Percentiles rank a stretch among this genome's conserved stretches.
Conservation (phyloP, 768 basidiomycete genomes). For the Lentinula guzmanii region DNA sequence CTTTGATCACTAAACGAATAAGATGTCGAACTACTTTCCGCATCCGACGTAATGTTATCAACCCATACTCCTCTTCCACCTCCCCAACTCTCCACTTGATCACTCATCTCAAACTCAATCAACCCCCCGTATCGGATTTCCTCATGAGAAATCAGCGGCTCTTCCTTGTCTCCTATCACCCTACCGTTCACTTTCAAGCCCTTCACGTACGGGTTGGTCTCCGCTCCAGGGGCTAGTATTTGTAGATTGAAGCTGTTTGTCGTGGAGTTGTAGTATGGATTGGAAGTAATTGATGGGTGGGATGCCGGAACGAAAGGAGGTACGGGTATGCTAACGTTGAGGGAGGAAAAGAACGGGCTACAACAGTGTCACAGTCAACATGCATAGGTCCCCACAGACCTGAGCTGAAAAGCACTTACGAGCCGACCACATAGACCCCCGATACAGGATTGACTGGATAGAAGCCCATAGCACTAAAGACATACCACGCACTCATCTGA, state of each 20-base stretch:
- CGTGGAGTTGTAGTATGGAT: constrained; percentile 6
- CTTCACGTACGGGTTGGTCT: constrained; percentile 54
- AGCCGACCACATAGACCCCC: constrained; percentile 69
- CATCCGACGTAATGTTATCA: background rate
- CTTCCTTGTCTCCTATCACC: constrained; percentile 15
- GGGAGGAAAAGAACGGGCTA: constrained; percentile 45
- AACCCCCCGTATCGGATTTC: constrained; percentile 53
- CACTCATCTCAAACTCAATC: constrained; percentile 63
- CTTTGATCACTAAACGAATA: background rate
- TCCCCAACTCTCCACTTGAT: constrained; percentile 38
- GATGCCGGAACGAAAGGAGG: constrained; percentile 11
- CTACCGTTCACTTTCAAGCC: constrained; percentile 52
- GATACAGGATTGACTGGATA: constrained; percentile 83
- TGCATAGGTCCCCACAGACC: background rate
- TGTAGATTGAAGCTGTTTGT: constrained; percentile 28
- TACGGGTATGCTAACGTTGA: constrained; percentile 51
- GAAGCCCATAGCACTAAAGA: constrained; percentile 78
- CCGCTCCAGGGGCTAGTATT: constrained; percentile 53
- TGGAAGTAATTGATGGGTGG: background rate
- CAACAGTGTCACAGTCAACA: background rate
- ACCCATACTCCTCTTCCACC: constrained; percentile 7
- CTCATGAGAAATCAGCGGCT: constrained; percentile 54
- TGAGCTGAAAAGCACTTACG: constrained; percentile 33
- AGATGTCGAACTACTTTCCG: background rate
- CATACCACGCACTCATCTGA: constrained; percentile 88